Conservation (phyloP, 768 basidiomycete genomes). For the Pulveroboletus sp. region DNA sequence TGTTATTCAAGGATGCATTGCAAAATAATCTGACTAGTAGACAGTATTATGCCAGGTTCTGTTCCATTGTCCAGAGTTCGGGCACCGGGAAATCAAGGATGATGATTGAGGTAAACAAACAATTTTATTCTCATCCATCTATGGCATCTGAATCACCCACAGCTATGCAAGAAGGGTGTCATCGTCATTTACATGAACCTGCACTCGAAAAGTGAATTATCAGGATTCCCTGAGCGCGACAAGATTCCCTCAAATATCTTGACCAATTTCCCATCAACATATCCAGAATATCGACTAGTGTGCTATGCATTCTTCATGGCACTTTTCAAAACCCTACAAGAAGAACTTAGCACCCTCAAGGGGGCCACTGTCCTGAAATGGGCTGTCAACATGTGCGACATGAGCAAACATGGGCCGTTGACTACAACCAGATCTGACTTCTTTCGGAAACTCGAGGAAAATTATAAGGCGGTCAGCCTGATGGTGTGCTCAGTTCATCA, state of each 20-base stretch:
- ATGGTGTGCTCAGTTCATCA: not conserved
- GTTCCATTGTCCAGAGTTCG: no score
- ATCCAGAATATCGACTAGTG: not conserved
- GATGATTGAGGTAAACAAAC: no score
- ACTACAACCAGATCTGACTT: not conserved
- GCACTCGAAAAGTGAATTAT: no score
- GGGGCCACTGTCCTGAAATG: not conserved
- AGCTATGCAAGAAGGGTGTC: no score
- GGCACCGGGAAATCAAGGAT: no score
- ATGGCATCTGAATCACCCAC: no score
- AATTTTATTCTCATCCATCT: no score
- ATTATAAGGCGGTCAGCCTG: not conserved
- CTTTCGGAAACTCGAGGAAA: not conserved
- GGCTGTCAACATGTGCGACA: constrained; percentile 5
- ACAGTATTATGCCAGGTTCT: no score
- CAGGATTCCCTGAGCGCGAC: constrained; percentile 15
- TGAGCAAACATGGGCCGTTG: not conserved
- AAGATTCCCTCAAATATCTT: constrained; percentile 11
- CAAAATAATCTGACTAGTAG: no score
- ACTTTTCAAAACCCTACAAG: constrained; percentile 5
- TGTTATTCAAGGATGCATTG: no score
- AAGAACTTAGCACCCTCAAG: not conserved
- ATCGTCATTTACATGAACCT: no score
- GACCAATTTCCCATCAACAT: not conserved
- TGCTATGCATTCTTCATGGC: constrained; percentile 16